phyloP scores from a whole-genome alignment of 768 basidiomycete genomes.

The Lactarius quietus region DNA sequence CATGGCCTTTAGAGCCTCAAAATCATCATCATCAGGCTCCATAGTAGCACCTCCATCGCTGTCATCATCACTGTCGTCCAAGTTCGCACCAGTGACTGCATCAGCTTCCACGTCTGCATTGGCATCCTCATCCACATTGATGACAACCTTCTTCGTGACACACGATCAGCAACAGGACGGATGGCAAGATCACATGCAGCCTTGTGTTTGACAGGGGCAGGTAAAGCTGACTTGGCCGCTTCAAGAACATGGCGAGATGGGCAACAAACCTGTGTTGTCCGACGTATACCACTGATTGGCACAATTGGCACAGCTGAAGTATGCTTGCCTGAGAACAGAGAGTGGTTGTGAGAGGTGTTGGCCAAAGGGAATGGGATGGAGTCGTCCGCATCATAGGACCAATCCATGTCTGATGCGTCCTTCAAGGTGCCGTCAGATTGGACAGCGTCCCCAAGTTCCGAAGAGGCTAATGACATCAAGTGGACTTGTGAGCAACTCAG shows the following conservation, averaged over 20 bases:
- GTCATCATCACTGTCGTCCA: too few species aligned
- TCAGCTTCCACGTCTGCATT: too few species aligned
- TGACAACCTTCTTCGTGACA: background rate
- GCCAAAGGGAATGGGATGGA: too few species aligned
- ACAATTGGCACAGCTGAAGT: too few species aligned
- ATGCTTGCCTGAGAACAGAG: too few species aligned
- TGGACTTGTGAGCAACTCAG: too few species aligned
- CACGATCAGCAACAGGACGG: too few species aligned
- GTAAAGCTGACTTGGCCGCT: background rate
- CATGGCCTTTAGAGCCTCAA: background rate
- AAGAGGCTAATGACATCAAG: too few species aligned
- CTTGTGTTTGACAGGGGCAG: background rate
- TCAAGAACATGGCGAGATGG: background rate
- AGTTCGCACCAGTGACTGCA: too few species aligned
- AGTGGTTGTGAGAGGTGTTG: too few species aligned
- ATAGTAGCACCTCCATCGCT: background rate
- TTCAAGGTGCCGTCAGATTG: background rate
- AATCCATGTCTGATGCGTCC: background rate
- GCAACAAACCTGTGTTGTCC: background rate
- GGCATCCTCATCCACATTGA: background rate
- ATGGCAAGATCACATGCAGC: background rate
- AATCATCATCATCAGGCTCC: background rate
- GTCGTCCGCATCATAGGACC: background rate
- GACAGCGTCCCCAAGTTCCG: background rate
- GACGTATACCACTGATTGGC: too few species aligned